A percentile compares a stretch with the other conserved stretches of the same genome.
phyloP scores from a whole-genome alignment of 352 stramenopile genomes.

The Globisporangium lucens region DNA sequence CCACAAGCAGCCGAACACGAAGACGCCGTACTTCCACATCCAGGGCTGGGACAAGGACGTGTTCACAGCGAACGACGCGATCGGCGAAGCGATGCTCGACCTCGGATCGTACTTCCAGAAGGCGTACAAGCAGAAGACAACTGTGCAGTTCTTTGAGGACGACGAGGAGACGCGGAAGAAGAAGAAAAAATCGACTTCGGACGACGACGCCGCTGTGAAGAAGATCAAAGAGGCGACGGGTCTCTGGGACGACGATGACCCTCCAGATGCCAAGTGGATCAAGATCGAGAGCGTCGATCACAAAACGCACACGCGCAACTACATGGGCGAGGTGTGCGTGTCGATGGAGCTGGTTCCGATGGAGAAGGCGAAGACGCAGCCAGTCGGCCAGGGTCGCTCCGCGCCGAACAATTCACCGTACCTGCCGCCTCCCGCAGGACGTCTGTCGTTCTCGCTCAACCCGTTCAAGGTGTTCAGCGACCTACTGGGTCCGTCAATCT shows the following conservation, averaged over 20 bases:
- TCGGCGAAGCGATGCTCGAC: conserved; percentile 85
- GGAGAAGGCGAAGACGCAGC: conserved; percentile 77
- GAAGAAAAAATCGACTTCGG: conserved; percentile 73
- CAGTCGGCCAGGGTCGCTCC: conserved; percentile 78
- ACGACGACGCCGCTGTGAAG: conserved; percentile 74
- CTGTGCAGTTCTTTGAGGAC: conserved; percentile 82
- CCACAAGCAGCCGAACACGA: conserved; percentile 82
- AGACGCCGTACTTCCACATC: conserved; percentile 92
- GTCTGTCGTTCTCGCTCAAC: conserved; percentile 90
- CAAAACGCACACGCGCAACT: conserved; percentile 75
- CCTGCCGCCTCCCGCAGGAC: conserved; percentile 84
- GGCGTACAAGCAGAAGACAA: conserved; percentile 75
- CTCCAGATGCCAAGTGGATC: conserved; percentile 80
- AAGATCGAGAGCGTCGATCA: conserved; percentile 81
- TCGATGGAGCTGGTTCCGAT: conserved; percentile 87
- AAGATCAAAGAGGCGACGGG: conserved; percentile 84
- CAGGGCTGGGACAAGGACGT: conserved; percentile 95
- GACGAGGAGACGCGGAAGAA: conserved; percentile 70
- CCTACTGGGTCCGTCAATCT: conserved; percentile 84
- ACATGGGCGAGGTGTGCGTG: conserved; percentile 86
- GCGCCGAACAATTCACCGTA: conserved; percentile 93
- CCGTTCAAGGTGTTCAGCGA: conserved; percentile 90
- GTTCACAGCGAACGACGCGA: conserved; percentile 90
- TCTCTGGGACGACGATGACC: conserved; percentile 81
- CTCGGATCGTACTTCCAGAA: conserved; percentile 68